Conservation (phyloP, 805 yeast species). For the Saturnispora sekii region DNA sequence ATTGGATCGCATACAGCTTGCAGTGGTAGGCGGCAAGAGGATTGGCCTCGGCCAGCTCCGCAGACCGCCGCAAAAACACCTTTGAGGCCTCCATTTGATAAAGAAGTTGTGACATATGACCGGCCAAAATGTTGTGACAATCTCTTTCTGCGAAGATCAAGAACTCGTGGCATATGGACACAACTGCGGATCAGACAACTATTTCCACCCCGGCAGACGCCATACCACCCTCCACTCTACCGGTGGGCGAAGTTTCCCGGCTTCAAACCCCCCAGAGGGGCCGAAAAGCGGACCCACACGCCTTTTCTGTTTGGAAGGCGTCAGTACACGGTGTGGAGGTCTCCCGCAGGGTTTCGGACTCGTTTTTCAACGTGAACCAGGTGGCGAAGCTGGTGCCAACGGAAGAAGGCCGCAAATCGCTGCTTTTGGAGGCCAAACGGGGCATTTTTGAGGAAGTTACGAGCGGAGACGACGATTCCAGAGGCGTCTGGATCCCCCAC, state of each 20-base stretch:
- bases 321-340: slow-evolving; percentile 53
- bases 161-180: not conserved
- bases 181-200: slow-evolving; percentile 3
- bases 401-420: not conserved
- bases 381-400: slow-evolving; percentile 53
- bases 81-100: slow-evolving; percentile 26
- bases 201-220: not conserved
- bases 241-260: not conserved
- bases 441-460: slow-evolving; percentile 64
- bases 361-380: slow-evolving; percentile 66
- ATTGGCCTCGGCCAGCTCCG: slow-evolving; percentile 46
- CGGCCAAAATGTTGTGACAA: not conserved
- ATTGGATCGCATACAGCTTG: slow-evolving; percentile 62
- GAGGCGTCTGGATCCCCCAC: slow-evolving; percentile 68
- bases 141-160: not conserved
- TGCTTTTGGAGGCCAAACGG: slow-evolving; percentile 13
- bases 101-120: not conserved
- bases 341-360: slow-evolving; percentile 55
- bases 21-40: slow-evolving; percentile 71
- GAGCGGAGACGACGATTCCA: slow-evolving; percentile 68
- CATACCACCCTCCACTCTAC: not conserved
- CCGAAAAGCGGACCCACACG: not conserved
- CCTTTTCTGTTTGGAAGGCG: slow-evolving; percentile 48
- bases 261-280: not conserved
- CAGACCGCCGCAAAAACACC: slow-evolving; percentile 43